Percentiles rank a stretch among this genome's conserved stretches.
Evolutionary conservation across 768 basidiomycete species (phyloP).

Genomic region (Udeniomyces megalosporus): DNA sequence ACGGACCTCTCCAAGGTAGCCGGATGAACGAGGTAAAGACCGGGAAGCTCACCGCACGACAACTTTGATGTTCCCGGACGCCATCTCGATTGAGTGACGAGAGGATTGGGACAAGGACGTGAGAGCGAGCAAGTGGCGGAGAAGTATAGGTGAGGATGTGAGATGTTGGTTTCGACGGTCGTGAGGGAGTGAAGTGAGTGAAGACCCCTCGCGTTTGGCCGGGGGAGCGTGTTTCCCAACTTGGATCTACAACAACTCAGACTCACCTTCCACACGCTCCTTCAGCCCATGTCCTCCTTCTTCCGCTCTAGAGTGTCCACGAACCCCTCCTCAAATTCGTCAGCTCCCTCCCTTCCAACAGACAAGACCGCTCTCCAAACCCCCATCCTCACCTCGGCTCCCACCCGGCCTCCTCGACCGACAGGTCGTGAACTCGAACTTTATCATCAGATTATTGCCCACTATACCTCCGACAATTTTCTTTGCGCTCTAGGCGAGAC

Average conservation of each 20-base stretch:
- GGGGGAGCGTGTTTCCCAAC: too few relatives aligned
- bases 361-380: constrained; percentile 3
- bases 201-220: too few relatives aligned
- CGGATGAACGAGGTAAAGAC: background rate
- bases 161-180: too few relatives aligned
- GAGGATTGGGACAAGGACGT: too few relatives aligned
- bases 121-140: too few relatives aligned
- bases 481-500: background rate
- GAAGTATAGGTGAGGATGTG: too few relatives aligned
- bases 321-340: background rate
- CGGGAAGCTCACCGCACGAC: too few relatives aligned
- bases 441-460: background rate
- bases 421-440: background rate
- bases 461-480: background rate
- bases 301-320: background rate
- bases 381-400: constrained; percentile 1
- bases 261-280: too few relatives aligned
- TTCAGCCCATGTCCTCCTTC: constrained; percentile 6
- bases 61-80: too few relatives aligned
- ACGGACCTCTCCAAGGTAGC: too few relatives aligned
- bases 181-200: too few relatives aligned
- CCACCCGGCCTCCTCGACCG: constrained; percentile 6
- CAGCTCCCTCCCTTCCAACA: background rate
- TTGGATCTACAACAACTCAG: too few relatives aligned
- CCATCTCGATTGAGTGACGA: background rate